Evolutionary conservation across 345 rosid species (phyloP).

Genomic region (Eucalyptus curtisii): DNA sequence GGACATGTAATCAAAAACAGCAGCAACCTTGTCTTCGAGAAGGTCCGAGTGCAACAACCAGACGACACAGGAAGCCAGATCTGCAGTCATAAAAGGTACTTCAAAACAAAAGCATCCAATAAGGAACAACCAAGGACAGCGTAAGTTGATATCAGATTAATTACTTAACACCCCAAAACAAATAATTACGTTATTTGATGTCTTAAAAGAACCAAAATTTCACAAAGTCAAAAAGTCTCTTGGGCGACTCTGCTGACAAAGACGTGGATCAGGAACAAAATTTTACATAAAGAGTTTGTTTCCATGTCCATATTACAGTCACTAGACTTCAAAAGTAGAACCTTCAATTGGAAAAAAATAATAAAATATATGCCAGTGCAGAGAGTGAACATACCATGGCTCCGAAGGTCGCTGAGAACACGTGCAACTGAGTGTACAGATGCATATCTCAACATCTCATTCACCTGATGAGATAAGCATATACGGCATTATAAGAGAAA

Average conservation of each 20-base stretch:
- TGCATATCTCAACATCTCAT: slow-evolving; percentile 59
- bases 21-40: slow-evolving; percentile 42
- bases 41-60: slow-evolving; percentile 80
- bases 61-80: slow-evolving; percentile 45
- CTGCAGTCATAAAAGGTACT: slow-evolving; percentile 23
- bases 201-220: neutral
- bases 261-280: neutral
- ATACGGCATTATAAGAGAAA: neutral
- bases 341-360: neutral
- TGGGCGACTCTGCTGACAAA: neutral
- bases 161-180: neutral
- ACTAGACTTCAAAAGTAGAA: neutral
- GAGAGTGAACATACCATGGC: slow-evolving; percentile 38
- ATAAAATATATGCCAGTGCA: neutral
- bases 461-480: slow-evolving; percentile 30
- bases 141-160: neutral
- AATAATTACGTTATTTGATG: neutral
- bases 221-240: neutral
- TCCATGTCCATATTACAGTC: neutral
- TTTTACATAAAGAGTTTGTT: neutral
- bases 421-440: slow-evolving; percentile 49
- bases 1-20: slow-evolving; percentile 66
- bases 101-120: neutral
- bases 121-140: neutral
- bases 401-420: slow-evolving; percentile 59